Percentiles rank a stretch among this genome's conserved stretches.
Evolutionary conservation across 1,284 basidiomycete species (phyloP).

Genomic region (Porodaedalea pini): DNA sequence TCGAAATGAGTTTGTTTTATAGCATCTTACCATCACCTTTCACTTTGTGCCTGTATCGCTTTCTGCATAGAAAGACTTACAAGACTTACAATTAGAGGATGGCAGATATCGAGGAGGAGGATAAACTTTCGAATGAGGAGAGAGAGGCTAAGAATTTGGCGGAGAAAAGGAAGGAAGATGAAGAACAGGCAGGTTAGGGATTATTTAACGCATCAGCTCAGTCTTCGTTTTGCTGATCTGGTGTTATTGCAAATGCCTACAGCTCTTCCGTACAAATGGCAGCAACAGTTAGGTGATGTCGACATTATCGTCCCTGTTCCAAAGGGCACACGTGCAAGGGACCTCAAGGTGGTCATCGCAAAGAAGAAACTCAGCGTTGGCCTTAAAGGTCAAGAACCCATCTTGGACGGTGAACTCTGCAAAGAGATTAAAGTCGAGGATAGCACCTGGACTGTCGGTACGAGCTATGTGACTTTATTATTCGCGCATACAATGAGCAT

Average conservation of each 20-base stretch:
- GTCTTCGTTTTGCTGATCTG: constrained; percentile 9
- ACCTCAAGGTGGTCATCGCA: constrained; percentile 73
- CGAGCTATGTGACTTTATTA: constrained; percentile 29
- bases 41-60: neutral
- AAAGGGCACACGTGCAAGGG: constrained; percentile 77
- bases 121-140: constrained; percentile 76
- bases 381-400: constrained; percentile 81
- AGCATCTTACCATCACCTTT: neutral
- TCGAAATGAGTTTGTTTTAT: neutral
- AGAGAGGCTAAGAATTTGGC: constrained; percentile 67
- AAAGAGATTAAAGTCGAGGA: constrained; percentile 94
- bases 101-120: constrained; percentile 64
- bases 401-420: constrained; percentile 89
- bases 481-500: constrained; percentile 17
- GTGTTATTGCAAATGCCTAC: neutral
- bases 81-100: constrained; percentile 25
- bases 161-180: constrained; percentile 65
- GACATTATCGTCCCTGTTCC: constrained; percentile 84
- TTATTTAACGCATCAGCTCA: neutral
- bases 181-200: constrained; percentile 82
- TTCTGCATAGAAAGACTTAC: neutral
- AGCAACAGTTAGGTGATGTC: constrained; percentile 85
- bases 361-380: constrained; percentile 83
- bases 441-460: constrained; percentile 95
- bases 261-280: constrained; percentile 93